Evolutionary conservation across 2,329 filamentous ascomycete genomes (phyloP).

Genomic region (Monosporascus sp.): DNA sequence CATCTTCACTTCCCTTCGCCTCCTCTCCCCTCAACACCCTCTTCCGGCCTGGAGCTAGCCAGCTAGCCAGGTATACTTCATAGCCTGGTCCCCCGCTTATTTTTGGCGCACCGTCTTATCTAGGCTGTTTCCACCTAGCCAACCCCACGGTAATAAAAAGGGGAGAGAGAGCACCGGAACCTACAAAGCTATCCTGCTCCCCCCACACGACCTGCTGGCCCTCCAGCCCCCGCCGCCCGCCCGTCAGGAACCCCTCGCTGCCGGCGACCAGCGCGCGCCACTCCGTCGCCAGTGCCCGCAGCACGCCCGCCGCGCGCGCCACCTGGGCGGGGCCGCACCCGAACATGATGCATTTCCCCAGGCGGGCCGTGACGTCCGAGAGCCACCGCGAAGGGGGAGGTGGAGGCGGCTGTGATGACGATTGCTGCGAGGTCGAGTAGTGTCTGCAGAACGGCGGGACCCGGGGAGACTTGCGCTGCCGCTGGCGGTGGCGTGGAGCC

Average conservation of each 20-base stretch:
- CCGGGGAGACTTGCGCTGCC: too few species aligned
- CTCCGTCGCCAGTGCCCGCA: constrained; percentile 54
- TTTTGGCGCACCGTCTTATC: too few species aligned
- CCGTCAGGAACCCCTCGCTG: constrained; percentile 22
- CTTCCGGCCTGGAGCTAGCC: too few species aligned
- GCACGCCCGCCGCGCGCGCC: constrained; percentile 50
- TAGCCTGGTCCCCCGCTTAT: constrained; percentile 40
- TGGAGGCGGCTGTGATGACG: constrained; percentile 19
- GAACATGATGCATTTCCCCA: constrained; percentile 72
- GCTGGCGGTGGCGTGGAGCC: too few species aligned
- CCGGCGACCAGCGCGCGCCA: constrained; percentile 50
- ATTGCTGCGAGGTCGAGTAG: constrained; percentile 2
- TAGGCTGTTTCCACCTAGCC: constrained; percentile 29
- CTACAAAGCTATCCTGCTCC: constrained; percentile 63
- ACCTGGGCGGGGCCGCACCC: constrained; percentile 58
- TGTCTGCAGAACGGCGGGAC: too few species aligned
- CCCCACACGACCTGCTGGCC: constrained; percentile 38
- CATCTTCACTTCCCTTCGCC: constrained; percentile 16
- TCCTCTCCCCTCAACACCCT: constrained; percentile 9
- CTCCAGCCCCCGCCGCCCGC: constrained; percentile 14
- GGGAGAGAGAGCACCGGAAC: constrained; percentile 8
- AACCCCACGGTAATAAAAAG: neutral
- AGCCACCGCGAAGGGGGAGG: constrained; percentile 59
- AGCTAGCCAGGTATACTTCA: too few species aligned
- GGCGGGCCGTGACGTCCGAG: constrained; percentile 57